Percentiles rank a stretch among this genome's conserved stretches.
These are phyloP conservation scores for Parietichytrium sp. DNA, from an alignment of 108 stramenopile species.

Conservation along the genomic window DNA sequence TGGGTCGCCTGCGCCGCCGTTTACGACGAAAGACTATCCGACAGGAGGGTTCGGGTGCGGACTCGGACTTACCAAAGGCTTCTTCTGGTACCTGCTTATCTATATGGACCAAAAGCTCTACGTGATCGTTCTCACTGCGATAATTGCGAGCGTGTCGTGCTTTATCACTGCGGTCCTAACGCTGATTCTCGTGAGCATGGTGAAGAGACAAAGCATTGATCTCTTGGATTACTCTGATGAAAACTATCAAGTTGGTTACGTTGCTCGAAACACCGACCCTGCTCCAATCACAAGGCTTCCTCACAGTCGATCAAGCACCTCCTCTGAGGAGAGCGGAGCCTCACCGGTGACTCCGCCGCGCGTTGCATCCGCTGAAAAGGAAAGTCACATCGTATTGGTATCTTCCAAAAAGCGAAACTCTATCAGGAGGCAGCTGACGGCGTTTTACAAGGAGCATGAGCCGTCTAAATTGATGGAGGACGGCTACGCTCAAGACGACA, in stretches of 20 bases:
- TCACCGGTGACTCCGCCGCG: too few species aligned
- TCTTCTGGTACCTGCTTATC: not conserved
- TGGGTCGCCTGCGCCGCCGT: not conserved
- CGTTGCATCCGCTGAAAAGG: too few species aligned
- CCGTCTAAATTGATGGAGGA: not conserved
- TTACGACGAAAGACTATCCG: not conserved
- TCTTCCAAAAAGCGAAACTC: not conserved
- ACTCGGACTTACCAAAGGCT: not conserved
- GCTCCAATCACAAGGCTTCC: too few species aligned
- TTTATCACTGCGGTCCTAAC: too few species aligned
- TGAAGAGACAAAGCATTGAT: too few species aligned
- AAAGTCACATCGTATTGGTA: too few species aligned
- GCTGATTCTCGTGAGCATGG: too few species aligned
- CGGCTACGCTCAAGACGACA: not conserved
- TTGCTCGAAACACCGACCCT: too few species aligned
- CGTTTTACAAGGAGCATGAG: not conserved
- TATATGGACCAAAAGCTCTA: not conserved
- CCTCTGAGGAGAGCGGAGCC: too few species aligned
- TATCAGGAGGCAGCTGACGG: not conserved
- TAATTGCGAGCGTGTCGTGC: not conserved
- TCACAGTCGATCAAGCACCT: too few species aligned
- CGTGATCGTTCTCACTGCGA: not conserved
- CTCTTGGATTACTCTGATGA: too few species aligned
- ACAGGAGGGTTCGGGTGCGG: not conserved
- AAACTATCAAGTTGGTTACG: too few species aligned